Conservation (phyloP, 371 early-diverging fungal species). For the Entomophthora muscae region DNA sequence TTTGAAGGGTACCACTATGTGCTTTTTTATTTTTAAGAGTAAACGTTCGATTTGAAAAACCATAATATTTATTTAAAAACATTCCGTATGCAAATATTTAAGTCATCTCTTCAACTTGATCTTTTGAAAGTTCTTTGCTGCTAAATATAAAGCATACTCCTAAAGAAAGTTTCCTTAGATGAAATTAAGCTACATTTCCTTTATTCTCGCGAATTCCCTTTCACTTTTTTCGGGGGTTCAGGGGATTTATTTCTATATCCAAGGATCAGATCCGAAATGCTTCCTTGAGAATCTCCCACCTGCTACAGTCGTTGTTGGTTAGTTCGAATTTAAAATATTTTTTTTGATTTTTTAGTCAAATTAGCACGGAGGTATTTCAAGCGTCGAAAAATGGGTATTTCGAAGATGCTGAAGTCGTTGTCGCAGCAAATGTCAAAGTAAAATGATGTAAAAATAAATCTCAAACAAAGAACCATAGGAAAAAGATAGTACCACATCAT, state of each 20-base stretch:
- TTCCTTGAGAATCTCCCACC: constrained; percentile 87
- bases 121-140: too few species aligned
- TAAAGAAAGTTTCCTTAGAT: too few species aligned
- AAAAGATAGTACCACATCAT: not conserved
- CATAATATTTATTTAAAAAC: too few species aligned
- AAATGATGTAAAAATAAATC: not conserved
- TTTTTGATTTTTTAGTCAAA: not conserved
- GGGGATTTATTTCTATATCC: constrained; percentile 57
- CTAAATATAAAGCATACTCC: too few species aligned
- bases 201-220: not conserved
- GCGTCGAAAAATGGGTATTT: not conserved
- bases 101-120: too few species aligned
- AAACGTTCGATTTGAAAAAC: too few species aligned
- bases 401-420: not conserved
- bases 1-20: too few species aligned
- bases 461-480: not conserved
- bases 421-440: not conserved
- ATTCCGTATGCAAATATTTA: too few species aligned
- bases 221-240: not conserved
- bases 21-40: too few species aligned
- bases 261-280: constrained; percentile 73
- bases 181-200: too few species aligned
- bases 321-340: not conserved
- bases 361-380: not conserved
- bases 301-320: constrained; percentile 51